Conservation (phyloP, 129 eudicot species). For the Centaurea solstitialis region DNA sequence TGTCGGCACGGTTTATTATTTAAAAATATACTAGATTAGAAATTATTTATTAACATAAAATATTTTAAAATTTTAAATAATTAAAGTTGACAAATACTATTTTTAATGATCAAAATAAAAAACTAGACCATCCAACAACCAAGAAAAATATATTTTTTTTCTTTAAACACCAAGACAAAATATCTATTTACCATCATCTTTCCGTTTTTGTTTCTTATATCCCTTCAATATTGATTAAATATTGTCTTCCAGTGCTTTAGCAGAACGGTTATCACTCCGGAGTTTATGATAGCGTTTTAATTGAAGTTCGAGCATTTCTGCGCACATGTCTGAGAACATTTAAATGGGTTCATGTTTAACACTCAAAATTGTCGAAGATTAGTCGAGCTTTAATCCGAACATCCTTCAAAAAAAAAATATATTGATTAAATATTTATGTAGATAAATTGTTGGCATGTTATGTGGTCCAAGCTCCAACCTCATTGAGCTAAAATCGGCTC, state of each 20-base stretch:
- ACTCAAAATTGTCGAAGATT: too few relatives aligned
- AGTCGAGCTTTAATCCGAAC: too few relatives aligned
- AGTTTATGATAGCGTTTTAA: too few relatives aligned
- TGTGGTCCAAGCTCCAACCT: conserved; percentile 8
- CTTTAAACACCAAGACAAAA: neutral
- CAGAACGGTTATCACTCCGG: too few relatives aligned
- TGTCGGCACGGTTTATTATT: too few relatives aligned
- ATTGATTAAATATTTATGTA: neutral
- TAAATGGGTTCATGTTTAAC: too few relatives aligned
- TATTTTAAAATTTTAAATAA: neutral
- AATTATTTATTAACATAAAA: too few relatives aligned
- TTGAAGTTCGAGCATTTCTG: too few relatives aligned
- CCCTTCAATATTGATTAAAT: neutral
- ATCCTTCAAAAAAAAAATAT: too few relatives aligned
- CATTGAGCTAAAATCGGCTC: neutral
- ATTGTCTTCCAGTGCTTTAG: too few relatives aligned
- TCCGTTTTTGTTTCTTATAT: neutral
- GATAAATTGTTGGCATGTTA: neutral
- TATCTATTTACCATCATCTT: neutral
- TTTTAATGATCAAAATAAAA: neutral
- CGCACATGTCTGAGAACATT: too few relatives aligned
- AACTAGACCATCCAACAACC: neutral
- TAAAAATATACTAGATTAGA: too few relatives aligned
- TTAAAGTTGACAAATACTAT: neutral
- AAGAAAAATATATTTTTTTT: neutral